Conservation (phyloP, 208 protist species). For the Crithidia thermophila region DNA sequence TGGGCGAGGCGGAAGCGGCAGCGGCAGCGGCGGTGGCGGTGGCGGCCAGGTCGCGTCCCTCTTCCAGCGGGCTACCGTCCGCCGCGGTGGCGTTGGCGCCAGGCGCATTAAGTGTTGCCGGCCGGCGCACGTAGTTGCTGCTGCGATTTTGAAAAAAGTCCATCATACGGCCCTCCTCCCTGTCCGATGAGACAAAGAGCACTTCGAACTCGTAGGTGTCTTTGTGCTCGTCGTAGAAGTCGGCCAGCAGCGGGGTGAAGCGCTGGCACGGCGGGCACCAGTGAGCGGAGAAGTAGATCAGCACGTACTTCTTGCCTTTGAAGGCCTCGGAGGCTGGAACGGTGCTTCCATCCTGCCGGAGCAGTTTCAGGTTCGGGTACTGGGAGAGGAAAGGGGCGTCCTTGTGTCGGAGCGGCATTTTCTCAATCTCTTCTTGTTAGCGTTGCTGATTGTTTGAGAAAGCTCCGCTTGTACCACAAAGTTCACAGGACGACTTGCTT, state of each 20-base stretch:
- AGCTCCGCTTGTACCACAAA: too few species aligned
- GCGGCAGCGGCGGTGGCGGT: not conserved
- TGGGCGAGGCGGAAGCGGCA: too few species aligned
- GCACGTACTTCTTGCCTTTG: conserved; percentile 49
- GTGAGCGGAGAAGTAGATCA: conserved; percentile 86
- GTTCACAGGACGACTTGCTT: too few species aligned
- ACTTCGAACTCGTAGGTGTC: conserved; percentile 56
- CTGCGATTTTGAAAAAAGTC: conserved; percentile 66
- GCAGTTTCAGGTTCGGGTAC: conserved; percentile 32
- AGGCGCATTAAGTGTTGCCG: not conserved
- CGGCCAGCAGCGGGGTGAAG: conserved; percentile 76
- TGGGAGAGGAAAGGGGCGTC: conserved; percentile 26
- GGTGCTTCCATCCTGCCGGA: conserved; percentile 45
- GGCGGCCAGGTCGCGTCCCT: not conserved
- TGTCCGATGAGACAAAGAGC: conserved; percentile 70
- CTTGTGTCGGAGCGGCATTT: conserved; percentile 12
- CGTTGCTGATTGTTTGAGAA: too few species aligned
- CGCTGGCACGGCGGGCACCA: conserved; percentile 81
- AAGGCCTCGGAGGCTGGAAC: conserved; percentile 34
- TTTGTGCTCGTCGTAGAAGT: conserved; percentile 57
- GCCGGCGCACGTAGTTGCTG: conserved; percentile 41
- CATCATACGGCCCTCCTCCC: conserved; percentile 52
- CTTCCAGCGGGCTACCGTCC: not conserved
- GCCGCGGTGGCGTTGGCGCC: not conserved
- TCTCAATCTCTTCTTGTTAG: too few species aligned